Conservation (phyloP, 768 basidiomycete species). For the Rhodotorula kratochvilovae region DNA sequence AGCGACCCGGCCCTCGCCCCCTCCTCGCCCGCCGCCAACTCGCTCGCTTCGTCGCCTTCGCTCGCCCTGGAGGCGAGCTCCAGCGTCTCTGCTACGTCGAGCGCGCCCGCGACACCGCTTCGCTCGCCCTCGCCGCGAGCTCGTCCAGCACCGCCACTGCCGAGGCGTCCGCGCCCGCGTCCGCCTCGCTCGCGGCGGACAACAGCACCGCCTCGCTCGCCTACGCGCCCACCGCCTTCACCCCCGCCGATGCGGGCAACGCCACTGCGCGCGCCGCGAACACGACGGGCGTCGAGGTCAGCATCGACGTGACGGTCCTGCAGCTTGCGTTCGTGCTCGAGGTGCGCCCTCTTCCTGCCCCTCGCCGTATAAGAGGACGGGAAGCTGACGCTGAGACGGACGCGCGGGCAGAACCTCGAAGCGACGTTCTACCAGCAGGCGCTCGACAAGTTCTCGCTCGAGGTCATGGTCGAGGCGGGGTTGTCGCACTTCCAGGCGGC, state of each 20-base stretch:
- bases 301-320: slow-evolving; percentile 9
- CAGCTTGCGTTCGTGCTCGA: slow-evolving; percentile 27
- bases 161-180: no score
- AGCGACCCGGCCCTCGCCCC: no score
- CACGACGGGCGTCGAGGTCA: background rate
- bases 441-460: slow-evolving; percentile 17
- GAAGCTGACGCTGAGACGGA: no score
- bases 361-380: no score
- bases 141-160: background rate
- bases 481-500: slow-evolving; percentile 13
- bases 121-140: background rate
- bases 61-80: no score
- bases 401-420: background rate
- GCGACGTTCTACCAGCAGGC: slow-evolving; percentile 4
- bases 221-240: background rate
- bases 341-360: slow-evolving; percentile 1
- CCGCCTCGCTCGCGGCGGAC: background rate
- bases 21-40: no score
- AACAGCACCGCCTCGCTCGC: background rate
- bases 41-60: no score
- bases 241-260: background rate
- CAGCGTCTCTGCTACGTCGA: no score
- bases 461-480: slow-evolving; percentile 26
- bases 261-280: background rate
- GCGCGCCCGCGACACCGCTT: no score